Evolutionary conservation across 371 early-diverging fungal species (phyloP).

Genomic region (Coemansia sp.): DNA sequence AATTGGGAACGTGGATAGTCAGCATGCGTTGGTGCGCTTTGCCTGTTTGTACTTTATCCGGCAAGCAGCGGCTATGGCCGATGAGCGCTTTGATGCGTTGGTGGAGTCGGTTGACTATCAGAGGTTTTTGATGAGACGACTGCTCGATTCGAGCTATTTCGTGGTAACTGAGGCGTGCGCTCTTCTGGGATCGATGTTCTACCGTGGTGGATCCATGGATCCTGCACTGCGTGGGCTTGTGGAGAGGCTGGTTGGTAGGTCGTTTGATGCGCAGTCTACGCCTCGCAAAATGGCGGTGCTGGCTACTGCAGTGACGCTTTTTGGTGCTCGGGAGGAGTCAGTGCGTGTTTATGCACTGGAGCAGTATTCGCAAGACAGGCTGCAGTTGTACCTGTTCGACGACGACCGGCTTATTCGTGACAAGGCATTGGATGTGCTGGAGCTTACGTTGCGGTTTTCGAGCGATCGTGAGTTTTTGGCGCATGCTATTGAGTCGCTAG

Average conservation of each 20-base stretch:
- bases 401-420: slow-evolving; percentile 35
- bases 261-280: slow-evolving; percentile 9
- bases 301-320: slow-evolving; percentile 5
- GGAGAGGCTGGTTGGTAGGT: slow-evolving; percentile 6
- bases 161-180: slow-evolving; percentile 34
- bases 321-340: neutral
- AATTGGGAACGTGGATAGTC: slow-evolving; percentile 22
- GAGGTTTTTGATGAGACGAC: slow-evolving; percentile 17
- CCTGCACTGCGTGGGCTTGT: slow-evolving; percentile 13
- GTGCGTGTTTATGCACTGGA: slow-evolving; percentile 4
- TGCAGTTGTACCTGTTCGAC: slow-evolving; percentile 32
- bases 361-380: neutral
- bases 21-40: slow-evolving; percentile 36
- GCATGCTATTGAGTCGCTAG: no score
- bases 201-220: slow-evolving; percentile 2
- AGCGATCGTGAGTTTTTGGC: neutral
- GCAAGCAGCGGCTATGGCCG: slow-evolving; percentile 4
- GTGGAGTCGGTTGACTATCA: slow-evolving; percentile 13
- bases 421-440: slow-evolving; percentile 38
- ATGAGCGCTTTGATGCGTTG: neutral
- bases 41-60: slow-evolving; percentile 32
- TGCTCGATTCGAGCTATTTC: slow-evolving; percentile 39
- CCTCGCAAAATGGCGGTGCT: slow-evolving; percentile 27
- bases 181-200: slow-evolving; percentile 19
- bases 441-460: slow-evolving; percentile 5